Evolutionary conservation across 2,329 filamentous ascomycete genomes (phyloP).

Genomic region (Fusarium bulbicola): DNA sequence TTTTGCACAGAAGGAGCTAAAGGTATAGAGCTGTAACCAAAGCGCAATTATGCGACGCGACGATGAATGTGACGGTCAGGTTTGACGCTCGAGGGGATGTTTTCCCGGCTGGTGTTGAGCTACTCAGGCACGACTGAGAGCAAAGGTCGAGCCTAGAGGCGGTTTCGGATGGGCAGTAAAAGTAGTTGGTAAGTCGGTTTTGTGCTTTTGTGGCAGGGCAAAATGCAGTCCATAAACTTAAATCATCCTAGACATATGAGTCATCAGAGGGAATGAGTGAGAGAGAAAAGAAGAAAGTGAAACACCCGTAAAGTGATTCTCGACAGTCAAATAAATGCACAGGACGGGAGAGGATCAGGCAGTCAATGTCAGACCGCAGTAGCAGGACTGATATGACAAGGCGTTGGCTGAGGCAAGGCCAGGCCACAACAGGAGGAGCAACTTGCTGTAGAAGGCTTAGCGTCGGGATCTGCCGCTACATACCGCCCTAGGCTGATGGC

Average conservation of each 20-base stretch:
- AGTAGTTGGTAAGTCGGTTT: neutral
- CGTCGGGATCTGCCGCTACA: slow-evolving; percentile 30
- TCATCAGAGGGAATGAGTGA: slow-evolving; percentile 29
- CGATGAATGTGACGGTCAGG: neutral
- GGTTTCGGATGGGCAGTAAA: slow-evolving; percentile 2
- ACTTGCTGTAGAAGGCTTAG: slow-evolving; percentile 30
- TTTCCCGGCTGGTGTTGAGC: slow-evolving; percentile 16
- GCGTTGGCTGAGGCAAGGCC: slow-evolving; percentile 41
- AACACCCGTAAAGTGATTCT: slow-evolving; percentile 22
- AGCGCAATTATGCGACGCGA: neutral
- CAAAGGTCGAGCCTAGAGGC: slow-evolving; percentile 2
- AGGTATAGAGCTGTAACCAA: neutral
- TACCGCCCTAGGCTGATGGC: slow-evolving; percentile 37
- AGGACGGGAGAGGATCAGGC: slow-evolving; percentile 40
- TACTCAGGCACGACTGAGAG: slow-evolving; percentile 11
- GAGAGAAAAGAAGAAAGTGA: slow-evolving; percentile 11
- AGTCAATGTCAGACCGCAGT: slow-evolving; percentile 41
- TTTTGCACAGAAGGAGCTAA: neutral
- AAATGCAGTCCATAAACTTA: slow-evolving; percentile 11
- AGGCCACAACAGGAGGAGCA: slow-evolving; percentile 33
- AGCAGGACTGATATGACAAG: slow-evolving; percentile 35
- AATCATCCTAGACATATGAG: slow-evolving; percentile 30
- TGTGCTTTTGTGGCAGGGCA: neutral
- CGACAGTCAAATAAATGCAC: slow-evolving; percentile 20
- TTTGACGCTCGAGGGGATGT: neutral